Evolutionary conservation across 192 early-diverging fungal genomes (phyloP), one percentile per base, ranked within the genome.

Genomic region (Coemansia sp.): DNA sequence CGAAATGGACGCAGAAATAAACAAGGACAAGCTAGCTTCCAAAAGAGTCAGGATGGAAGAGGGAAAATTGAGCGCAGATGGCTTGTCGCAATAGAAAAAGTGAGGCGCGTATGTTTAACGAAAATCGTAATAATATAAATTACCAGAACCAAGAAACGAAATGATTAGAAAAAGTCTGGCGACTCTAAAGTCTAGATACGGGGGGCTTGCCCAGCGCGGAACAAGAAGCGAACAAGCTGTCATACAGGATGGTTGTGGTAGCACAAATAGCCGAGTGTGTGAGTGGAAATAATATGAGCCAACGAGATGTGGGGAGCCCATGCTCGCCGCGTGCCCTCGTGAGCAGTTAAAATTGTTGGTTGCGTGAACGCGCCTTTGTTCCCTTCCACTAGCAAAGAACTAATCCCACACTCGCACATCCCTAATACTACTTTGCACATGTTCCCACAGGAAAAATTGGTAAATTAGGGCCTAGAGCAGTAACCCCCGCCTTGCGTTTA

Each of bases 81-180:
- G 57, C 57, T 58, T 58, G 41, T 45, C 11, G 41, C 41, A 13
- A 35, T 35, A 35, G 32, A 35, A 20, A 57, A 49, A 49, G 48
- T 58, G 57, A 39, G 57, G 57, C 57, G 57, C 41, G 57, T 58
- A 43, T 29, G 16, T 18, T 22, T 49, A 9, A 49, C 32, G 19
- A 32, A 58, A 24, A 18, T 57, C 37, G 45, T 45, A 22, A 54
- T 32, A 24, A 66, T 41, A 66, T 27, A 55, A 65, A 65, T 20
- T 47, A 19, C 49, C 49, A 20, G 24, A 43, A 39, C 24, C 29
- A 68, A 61, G 60, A 68, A 62, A 29, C 13, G 23, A 37, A 41
- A 56, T 8, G 10, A 14, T 23, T 54, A 38, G 50, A 54, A 53
- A 63, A 27, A 24, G 50, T 45, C 41, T 5, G 16, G 41, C 41